A percentile compares a stretch with the other conserved stretches of the same genome.
Conservation (phyloP, 2,329 filamentous ascomycete species). For the Onygena corvina region DNA sequence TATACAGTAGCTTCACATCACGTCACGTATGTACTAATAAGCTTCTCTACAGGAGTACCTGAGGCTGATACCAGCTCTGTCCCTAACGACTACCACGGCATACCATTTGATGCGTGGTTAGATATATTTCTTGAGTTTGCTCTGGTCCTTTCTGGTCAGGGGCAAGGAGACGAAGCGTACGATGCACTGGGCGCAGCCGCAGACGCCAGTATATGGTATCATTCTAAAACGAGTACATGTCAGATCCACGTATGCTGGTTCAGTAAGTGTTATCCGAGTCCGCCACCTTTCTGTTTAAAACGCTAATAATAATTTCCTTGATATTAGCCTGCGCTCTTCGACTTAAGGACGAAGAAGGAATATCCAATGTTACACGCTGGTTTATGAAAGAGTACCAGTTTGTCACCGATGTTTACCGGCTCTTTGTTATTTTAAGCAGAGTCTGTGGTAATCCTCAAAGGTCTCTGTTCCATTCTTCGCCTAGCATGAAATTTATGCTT, state of each 20-base stretch:
- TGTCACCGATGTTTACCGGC: slow-evolving; percentile 67
- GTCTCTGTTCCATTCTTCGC: slow-evolving; percentile 60
- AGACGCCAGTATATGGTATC: slow-evolving; percentile 71
- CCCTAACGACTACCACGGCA: slow-evolving; percentile 56
- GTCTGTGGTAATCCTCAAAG: slow-evolving; percentile 55
- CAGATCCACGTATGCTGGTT: slow-evolving; percentile 68
- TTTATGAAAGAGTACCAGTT: slow-evolving; percentile 75
- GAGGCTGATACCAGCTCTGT: slow-evolving; percentile 19
- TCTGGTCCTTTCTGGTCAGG: slow-evolving; percentile 57
- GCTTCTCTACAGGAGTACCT: slow-evolving; percentile 8
- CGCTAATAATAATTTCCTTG: slow-evolving; percentile 14
- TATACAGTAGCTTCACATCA: background rate
- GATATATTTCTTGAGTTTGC: slow-evolving; percentile 84
- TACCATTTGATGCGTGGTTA: slow-evolving; percentile 74
- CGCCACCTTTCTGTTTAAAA: slow-evolving; percentile 11
- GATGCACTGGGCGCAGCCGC: slow-evolving; percentile 64
- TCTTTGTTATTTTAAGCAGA: slow-evolving; percentile 67
- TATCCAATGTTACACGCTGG: slow-evolving; percentile 63
- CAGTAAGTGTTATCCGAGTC: slow-evolving; percentile 35
- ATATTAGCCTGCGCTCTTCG: slow-evolving; percentile 63
- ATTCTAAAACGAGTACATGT: slow-evolving; percentile 54
- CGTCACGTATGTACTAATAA: background rate
- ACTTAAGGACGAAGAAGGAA: slow-evolving; percentile 63
- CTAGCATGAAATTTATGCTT: slow-evolving; percentile 80
- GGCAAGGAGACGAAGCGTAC: slow-evolving; percentile 61